phyloP scores from a whole-genome alignment of 345 rosid genomes.

The Salix koriyanagi region DNA sequence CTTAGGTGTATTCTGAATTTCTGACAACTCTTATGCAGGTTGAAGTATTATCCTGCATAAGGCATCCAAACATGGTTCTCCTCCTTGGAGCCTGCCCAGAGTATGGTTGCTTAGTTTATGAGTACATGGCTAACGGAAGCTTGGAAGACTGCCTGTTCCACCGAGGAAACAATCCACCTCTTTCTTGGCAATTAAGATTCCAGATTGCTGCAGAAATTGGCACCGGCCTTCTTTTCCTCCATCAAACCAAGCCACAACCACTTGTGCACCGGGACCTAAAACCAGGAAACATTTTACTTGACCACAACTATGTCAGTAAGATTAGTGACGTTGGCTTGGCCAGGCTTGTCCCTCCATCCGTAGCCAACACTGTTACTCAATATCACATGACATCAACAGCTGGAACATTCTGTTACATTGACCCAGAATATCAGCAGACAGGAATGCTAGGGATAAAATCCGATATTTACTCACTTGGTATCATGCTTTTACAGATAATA shows the following conservation, averaged over 20 bases:
- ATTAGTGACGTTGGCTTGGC: conserved; percentile 90
- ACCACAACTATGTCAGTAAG: conserved; percentile 79
- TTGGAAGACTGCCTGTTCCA: conserved; percentile 71
- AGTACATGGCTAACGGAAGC: conserved; percentile 89
- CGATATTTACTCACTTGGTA: conserved; percentile 76
- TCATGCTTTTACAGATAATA: conserved; percentile 74
- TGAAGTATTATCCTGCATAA: conserved; percentile 70
- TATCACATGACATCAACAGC: conserved; percentile 88
- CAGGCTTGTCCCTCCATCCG: conserved; percentile 87
- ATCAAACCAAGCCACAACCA: conserved; percentile 92
- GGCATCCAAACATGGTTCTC: conserved; percentile 96
- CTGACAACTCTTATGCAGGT: conserved; percentile 34
- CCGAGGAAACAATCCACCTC: conserved; percentile 44
- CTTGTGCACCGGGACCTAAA: conserved; percentile 89
- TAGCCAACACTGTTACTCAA: conserved; percentile 60
- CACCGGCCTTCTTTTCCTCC: conserved; percentile 81
- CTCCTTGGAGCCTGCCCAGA: conserved; percentile 91
- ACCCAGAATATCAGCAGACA: conserved; percentile 91
- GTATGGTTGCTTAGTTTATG: conserved; percentile 82
- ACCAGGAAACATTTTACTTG: conserved; percentile 84
- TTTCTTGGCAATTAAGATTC: conserved; percentile 77
- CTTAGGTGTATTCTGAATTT: background rate
- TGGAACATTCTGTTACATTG: conserved; percentile 90
- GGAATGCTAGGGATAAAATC: conserved; percentile 86
- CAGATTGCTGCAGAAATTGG: conserved; percentile 76